These are phyloP conservation scores for Termitomyces sp. DNA, from an alignment of 768 basidiomycete genomes.

Conservation along the genomic window DNA sequence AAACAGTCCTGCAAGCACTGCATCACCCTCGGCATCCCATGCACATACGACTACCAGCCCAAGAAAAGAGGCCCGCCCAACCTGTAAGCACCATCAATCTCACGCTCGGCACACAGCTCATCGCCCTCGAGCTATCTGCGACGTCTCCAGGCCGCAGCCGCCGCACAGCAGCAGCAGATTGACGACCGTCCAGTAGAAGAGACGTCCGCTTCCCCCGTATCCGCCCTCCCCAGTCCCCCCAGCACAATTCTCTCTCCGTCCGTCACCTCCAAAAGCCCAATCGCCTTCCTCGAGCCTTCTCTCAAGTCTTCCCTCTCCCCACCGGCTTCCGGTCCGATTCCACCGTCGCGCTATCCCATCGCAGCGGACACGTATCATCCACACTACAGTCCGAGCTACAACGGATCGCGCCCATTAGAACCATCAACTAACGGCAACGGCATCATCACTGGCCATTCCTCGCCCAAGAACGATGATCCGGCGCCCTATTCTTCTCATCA, in stretches of 20 bases:
- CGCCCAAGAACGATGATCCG: constrained; percentile 45
- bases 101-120: constrained; percentile 4
- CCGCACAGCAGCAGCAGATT: constrained; percentile 27
- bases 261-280: constrained; percentile 39
- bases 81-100: constrained; percentile 48
- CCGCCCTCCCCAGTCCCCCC: constrained; percentile 46
- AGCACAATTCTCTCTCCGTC: constrained; percentile 45
- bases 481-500: constrained; percentile 36
- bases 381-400: constrained; percentile 44
- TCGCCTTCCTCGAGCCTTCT: constrained; percentile 53
- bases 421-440: constrained; percentile 27
- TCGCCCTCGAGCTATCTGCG: constrained; percentile 59
- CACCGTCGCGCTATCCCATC: constrained; percentile 70
- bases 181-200: constrained; percentile 34
- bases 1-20: constrained; percentile 88
- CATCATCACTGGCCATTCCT: constrained; percentile 26
- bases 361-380: constrained; percentile 64
- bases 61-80: constrained; percentile 94
- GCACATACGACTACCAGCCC: constrained; percentile 91
- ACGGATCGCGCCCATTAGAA: constrained; percentile 36
- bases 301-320: constrained; percentile 33
- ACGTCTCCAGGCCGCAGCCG: constrained; percentile 74
- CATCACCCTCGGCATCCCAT: constrained; percentile 73
- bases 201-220: constrained; percentile 40
- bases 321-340: constrained; percentile 41